A percentile compares a stretch with the other conserved stretches of the same genome.
Conservation (phyloP, 495 filamentous ascomycete genomes). For the Penicillium tannophilum region DNA sequence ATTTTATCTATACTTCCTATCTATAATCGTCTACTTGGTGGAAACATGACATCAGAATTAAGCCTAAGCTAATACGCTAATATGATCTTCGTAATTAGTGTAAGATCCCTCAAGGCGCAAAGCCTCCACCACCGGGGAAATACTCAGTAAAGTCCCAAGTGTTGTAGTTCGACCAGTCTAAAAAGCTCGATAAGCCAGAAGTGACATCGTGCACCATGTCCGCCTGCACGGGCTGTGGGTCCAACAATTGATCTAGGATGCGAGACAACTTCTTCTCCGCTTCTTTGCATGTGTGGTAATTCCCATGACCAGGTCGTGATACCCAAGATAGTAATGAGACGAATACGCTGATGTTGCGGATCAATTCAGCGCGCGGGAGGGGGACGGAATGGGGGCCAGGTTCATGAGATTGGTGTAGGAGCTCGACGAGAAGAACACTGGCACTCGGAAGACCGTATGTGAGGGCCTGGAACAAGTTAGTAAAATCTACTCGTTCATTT, state of each 20-base stretch:
- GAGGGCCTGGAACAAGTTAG: slow-evolving; percentile 41
- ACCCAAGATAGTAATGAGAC: slow-evolving; percentile 60
- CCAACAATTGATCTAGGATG: slow-evolving; percentile 46
- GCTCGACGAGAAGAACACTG: slow-evolving; percentile 62
- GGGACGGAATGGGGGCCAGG: slow-evolving; percentile 34
- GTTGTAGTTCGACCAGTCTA: slow-evolving; percentile 44
- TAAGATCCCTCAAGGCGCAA: slow-evolving; percentile 9
- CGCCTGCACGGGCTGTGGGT: slow-evolving; percentile 37
- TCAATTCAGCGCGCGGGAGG: slow-evolving; percentile 59
- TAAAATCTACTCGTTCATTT: slow-evolving; percentile 12
- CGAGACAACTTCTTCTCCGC: slow-evolving; percentile 47
- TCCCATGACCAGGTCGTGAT: slow-evolving; percentile 52
- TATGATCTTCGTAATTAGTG: background rate
- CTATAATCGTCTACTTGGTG: no score
- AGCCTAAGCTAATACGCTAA: no score
- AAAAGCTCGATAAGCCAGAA: slow-evolving; percentile 36
- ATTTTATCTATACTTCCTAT: no score
- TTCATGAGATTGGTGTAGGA: slow-evolving; percentile 57
- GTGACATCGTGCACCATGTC: slow-evolving; percentile 37
- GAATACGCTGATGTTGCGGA: slow-evolving; percentile 66
- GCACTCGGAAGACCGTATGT: slow-evolving; percentile 59
- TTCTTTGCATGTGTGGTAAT: slow-evolving; percentile 53
- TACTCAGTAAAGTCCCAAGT: slow-evolving; percentile 40
- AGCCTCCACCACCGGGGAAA: slow-evolving; percentile 28
- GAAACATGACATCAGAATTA: no score